phyloP scores from a whole-genome alignment of 2,329 filamentous ascomycete species.

The Paracoccidioides brasiliensis region DNA sequence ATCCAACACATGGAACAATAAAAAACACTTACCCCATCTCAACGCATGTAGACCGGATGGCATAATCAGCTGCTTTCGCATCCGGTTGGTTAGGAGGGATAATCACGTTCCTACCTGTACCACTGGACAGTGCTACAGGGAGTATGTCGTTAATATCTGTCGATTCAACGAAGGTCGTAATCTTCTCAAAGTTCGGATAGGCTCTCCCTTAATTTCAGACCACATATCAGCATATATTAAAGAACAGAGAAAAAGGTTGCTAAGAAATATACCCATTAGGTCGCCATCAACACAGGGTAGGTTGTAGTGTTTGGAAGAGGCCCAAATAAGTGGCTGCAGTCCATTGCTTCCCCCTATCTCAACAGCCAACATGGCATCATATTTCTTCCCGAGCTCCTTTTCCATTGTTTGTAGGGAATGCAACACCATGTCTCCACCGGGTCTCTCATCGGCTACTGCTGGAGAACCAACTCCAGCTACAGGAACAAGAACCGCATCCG shows the following conservation, averaged over 20 bases:
- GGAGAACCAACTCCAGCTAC: conserved; percentile 41
- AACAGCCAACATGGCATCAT: conserved; percentile 23
- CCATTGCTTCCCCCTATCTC: conserved; percentile 30
- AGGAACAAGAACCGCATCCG: conserved; percentile 17
- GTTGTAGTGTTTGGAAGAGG: conserved; percentile 18
- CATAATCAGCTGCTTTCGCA: conserved; percentile 21
- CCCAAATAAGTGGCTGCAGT: conserved; percentile 31
- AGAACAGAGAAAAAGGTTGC: conserved; percentile 10
- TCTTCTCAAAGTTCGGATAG: conserved; percentile 13
- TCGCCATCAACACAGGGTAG: conserved; percentile 34
- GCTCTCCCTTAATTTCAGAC: conserved; percentile 6
- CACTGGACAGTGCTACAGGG: not conserved
- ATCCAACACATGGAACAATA: not conserved
- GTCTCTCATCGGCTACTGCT: conserved; percentile 18
- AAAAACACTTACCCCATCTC: conserved; percentile 26
- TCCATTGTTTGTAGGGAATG: conserved; percentile 27
- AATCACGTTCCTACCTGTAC: conserved; percentile 8
- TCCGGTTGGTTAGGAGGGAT: conserved; percentile 4
- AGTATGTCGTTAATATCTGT: conserved; percentile 22
- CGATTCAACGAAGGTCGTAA: conserved; percentile 34
- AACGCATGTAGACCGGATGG: conserved; percentile 30
- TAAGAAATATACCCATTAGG: conserved; percentile 34
- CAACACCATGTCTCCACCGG: conserved; percentile 16
- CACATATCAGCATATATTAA: conserved; percentile 19
- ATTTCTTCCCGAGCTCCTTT: conserved; percentile 21